phyloP scores from a whole-genome alignment of 192 early-diverging fungal genomes.

The Entrophospora sp. region DNA sequence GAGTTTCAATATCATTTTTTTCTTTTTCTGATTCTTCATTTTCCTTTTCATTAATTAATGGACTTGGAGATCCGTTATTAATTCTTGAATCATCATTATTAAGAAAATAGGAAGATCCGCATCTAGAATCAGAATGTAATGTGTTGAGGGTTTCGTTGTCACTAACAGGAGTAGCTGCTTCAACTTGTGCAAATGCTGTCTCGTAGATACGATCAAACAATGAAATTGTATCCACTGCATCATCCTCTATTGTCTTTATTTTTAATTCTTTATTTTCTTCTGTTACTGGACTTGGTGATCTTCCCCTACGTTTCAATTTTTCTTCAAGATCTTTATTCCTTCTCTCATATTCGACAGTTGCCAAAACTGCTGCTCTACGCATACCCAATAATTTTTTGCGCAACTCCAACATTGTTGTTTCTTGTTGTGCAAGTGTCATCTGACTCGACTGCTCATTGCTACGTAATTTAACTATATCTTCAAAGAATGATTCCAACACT shows the following conservation, averaged over 20 bases:
- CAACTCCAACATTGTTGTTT: constrained; percentile 44
- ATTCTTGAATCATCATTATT: neutral
- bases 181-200: neutral
- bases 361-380: constrained; percentile 48
- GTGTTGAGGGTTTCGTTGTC: neutral
- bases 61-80: no score
- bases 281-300: constrained; percentile 11
- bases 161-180: neutral
- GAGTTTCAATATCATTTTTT: no score
- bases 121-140: no score
- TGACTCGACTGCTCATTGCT: constrained; percentile 35
- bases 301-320: constrained; percentile 18
- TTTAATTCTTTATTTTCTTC: neutral
- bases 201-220: constrained; percentile 14
- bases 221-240: neutral
- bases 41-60: no score
- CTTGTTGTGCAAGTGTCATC: constrained; percentile 36
- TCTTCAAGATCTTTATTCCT: constrained; percentile 33
- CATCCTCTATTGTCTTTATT: neutral
- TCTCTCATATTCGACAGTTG: constrained; percentile 38
- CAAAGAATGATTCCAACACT: constrained; percentile 45
- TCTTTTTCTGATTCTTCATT: no score
- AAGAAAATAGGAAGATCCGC: neutral
- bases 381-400: constrained; percentile 47
- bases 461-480: constrained; percentile 46